Evolutionary conservation across 2,329 filamentous ascomycete species (phyloP).

Genomic region (Fusarium albosuccineum): DNA sequence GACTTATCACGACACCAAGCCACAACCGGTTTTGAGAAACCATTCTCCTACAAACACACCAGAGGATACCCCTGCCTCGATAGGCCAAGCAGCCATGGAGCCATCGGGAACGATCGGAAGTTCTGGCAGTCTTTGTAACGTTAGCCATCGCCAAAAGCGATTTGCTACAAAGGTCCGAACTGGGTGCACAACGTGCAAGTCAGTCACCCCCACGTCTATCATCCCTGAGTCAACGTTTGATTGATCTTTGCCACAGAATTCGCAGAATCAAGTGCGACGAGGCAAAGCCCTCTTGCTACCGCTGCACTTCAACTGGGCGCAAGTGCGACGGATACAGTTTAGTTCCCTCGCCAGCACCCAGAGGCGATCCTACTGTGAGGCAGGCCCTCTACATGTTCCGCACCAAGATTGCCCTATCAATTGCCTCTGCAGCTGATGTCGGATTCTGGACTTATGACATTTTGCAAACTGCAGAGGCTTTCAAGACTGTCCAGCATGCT

Average conservation of each 20-base stretch:
- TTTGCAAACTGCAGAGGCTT: background rate
- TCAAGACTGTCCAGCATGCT: conserved; percentile 6
- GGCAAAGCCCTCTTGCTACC: background rate
- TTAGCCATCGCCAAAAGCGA: background rate
- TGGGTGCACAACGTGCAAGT: conserved; percentile 4
- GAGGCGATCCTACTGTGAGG: background rate
- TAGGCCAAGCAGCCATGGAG: background rate
- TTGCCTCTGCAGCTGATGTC: conserved; percentile 11
- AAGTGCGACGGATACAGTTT: background rate
- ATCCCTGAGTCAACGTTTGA: background rate
- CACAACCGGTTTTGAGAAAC: background rate
- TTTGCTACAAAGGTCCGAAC: background rate
- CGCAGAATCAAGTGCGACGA: conserved; percentile 1
- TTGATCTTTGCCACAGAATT: background rate
- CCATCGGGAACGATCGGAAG: background rate
- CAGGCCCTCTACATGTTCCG: conserved; percentile 14
- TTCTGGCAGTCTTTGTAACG: background rate
- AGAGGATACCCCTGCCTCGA: background rate
- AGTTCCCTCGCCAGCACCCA: background rate
- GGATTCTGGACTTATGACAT: conserved; percentile 15
- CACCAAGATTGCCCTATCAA: conserved; percentile 2
- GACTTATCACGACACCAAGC: background rate
- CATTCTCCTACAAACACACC: background rate
- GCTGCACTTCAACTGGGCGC: background rate
- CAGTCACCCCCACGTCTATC: background rate